These are phyloP conservation scores for Zoysia matrella DNA, from an alignment of 202 grass and related monocot genomes.

Conservation along the genomic window DNA sequence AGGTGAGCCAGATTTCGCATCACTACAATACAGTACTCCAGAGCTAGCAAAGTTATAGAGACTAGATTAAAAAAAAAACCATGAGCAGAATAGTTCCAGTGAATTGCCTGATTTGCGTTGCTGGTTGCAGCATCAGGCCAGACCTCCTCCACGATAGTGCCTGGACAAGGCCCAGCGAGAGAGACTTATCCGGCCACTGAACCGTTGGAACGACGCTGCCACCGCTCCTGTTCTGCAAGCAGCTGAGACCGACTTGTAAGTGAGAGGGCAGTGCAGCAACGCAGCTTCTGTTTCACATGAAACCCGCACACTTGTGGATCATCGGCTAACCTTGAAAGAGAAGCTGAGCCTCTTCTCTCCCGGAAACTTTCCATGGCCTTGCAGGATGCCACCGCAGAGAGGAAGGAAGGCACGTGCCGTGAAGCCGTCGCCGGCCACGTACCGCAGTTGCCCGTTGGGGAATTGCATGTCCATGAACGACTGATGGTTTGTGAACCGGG, in stretches of 20 bases:
- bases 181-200: slow-evolving; percentile 65
- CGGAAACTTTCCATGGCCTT: slow-evolving; percentile 63
- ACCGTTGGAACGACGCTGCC: slow-evolving; percentile 56
- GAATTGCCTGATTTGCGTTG: slow-evolving; percentile 53
- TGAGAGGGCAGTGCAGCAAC: not conserved
- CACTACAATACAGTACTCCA: not conserved
- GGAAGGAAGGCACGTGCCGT: slow-evolving; percentile 50
- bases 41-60: not conserved
- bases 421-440: slow-evolving; percentile 62
- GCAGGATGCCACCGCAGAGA: slow-evolving; percentile 51
- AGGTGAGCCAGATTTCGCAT: not conserved
- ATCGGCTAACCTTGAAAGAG: slow-evolving; percentile 60
- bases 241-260: slow-evolving; percentile 27
- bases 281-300: not conserved
- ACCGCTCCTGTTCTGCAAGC: slow-evolving; percentile 60
- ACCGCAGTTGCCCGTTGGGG: slow-evolving; percentile 67
- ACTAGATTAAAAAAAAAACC: not conserved
- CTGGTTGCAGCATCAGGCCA: slow-evolving; percentile 62
- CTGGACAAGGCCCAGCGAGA: slow-evolving; percentile 57
- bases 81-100: not conserved
- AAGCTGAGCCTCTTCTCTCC: slow-evolving; percentile 72
- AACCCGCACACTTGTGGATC: not conserved
- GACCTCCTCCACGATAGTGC: slow-evolving; percentile 62
- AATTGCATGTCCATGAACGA: slow-evolving; percentile 78
- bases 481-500: slow-evolving; percentile 13